Conservation (phyloP, 148 eudicot genomes). For the Cornus florida region DNA sequence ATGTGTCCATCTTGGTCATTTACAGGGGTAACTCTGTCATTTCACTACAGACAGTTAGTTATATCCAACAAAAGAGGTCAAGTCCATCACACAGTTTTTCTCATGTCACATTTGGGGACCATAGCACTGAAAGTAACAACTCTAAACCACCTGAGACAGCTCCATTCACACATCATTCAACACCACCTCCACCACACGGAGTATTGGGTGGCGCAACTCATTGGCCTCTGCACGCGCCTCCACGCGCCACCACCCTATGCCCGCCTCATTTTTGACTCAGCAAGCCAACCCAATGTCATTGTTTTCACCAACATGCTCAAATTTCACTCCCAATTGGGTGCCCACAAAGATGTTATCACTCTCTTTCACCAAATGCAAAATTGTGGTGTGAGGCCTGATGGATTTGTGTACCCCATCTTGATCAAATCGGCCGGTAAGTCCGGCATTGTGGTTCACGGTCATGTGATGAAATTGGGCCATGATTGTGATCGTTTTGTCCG, state of each 20-base stretch:
- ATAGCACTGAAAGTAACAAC: constrained; percentile 21
- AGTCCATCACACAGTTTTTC: not conserved
- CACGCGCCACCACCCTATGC: constrained; percentile 42
- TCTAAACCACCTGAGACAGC: constrained; percentile 35
- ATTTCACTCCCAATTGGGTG: constrained; percentile 34
- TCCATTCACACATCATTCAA: constrained; percentile 48
- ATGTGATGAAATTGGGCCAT: constrained; percentile 48
- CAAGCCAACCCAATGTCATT: constrained; percentile 24
- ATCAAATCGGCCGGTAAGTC: constrained; percentile 52
- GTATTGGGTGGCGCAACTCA: constrained; percentile 51
- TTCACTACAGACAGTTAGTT: not conserved
- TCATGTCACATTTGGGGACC: constrained; percentile 30
- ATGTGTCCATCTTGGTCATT: not conserved
- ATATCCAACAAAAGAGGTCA: not conserved
- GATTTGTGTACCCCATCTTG: constrained; percentile 48
- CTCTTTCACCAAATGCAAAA: constrained; percentile 38
- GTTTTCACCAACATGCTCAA: constrained; percentile 51
- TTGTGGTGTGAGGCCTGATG: constrained; percentile 32
- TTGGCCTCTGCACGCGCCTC: constrained; percentile 51
- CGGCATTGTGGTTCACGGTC: constrained; percentile 40
- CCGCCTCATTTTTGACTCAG: constrained; percentile 33
- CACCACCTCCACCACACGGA: constrained; percentile 32
- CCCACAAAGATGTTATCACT: constrained; percentile 27
- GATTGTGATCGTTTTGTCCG: constrained; percentile 33
- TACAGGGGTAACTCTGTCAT: not conserved